Conservation (phyloP, 371 early-diverging fungal genomes). For the Actinomortierella ambigua region DNA sequence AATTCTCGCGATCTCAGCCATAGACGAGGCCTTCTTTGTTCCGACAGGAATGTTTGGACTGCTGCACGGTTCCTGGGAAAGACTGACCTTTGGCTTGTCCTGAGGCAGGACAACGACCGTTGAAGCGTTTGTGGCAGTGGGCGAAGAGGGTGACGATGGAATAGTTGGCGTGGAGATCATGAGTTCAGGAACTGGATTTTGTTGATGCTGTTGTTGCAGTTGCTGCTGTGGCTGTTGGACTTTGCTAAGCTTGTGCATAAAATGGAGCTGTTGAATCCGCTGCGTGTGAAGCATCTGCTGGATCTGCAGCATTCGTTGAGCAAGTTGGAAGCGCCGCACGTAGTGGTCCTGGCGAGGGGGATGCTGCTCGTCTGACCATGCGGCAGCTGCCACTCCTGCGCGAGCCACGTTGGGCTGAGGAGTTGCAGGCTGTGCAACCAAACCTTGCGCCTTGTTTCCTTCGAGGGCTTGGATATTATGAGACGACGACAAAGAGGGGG, state of each 20-base stretch:
- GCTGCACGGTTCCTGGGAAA: background rate
- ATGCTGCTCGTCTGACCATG: no score
- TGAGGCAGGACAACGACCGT: background rate
- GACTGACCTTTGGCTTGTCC: background rate
- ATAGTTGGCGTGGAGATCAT: background rate
- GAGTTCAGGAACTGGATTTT: background rate
- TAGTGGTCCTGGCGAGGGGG: slow-evolving; percentile 4
- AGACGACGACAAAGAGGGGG: no score
- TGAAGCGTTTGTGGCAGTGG: background rate
- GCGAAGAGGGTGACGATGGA: background rate
- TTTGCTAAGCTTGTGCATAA: slow-evolving; percentile 21
- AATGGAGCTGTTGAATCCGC: slow-evolving; percentile 33
- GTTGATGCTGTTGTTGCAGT: no score
- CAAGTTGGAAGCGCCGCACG: slow-evolving; percentile 23
- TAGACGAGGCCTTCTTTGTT: background rate
- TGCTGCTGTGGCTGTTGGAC: no score
- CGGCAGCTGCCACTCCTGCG: no score
- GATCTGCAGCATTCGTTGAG: slow-evolving; percentile 29
- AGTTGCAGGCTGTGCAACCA: no score
- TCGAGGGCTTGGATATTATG: no score
- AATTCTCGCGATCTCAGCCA: slow-evolving; percentile 18
- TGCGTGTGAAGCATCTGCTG: slow-evolving; percentile 28
- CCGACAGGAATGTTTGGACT: background rate
- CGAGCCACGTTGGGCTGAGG: no score
- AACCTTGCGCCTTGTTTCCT: no score